Percentiles rank a stretch among this genome's conserved stretches.
Evolutionary conservation across 2,329 filamentous ascomycete genomes (phyloP).

Genomic region (Hymenoscyphus infarciens): DNA sequence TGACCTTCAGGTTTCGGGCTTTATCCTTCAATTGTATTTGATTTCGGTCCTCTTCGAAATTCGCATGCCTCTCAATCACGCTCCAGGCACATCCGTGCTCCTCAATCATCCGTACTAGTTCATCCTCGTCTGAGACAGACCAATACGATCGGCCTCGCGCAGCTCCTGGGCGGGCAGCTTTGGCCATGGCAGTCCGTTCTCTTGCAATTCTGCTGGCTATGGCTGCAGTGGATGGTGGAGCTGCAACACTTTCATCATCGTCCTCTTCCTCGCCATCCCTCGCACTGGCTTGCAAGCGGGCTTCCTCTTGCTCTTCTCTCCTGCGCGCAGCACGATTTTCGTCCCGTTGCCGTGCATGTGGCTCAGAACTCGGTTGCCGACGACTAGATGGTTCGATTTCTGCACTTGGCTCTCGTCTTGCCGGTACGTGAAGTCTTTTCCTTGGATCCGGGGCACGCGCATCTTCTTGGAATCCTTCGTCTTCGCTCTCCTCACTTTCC

Average conservation of each 20-base stretch:
- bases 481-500: conserved; percentile 25
- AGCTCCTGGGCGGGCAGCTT: neutral
- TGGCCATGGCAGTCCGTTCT: neutral
- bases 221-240: conserved; percentile 12
- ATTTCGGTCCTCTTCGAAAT: conserved; percentile 32
- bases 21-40: conserved; percentile 54
- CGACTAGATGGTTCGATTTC: neutral
- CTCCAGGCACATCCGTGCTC: conserved; percentile 45
- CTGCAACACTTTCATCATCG: conserved; percentile 11
- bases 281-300: conserved; percentile 2
- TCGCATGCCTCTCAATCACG: conserved; percentile 40
- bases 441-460: conserved; percentile 19
- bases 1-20: conserved; percentile 50
- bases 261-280: conserved; percentile 8
- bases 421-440: conserved; percentile 14
- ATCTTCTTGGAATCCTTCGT: conserved; percentile 28
- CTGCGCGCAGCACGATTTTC: conserved; percentile 16
- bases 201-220: conserved; percentile 15
- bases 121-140: conserved; percentile 39
- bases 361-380: conserved; percentile 3
- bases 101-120: conserved; percentile 48
- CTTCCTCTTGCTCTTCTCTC: conserved; percentile 6
- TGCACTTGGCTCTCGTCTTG: neutral
- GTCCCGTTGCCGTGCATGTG: conserved; percentile 1
- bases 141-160: conserved; percentile 32